Conservation (phyloP, 1,284 basidiomycete species). For the Puccinia horiana region DNA sequence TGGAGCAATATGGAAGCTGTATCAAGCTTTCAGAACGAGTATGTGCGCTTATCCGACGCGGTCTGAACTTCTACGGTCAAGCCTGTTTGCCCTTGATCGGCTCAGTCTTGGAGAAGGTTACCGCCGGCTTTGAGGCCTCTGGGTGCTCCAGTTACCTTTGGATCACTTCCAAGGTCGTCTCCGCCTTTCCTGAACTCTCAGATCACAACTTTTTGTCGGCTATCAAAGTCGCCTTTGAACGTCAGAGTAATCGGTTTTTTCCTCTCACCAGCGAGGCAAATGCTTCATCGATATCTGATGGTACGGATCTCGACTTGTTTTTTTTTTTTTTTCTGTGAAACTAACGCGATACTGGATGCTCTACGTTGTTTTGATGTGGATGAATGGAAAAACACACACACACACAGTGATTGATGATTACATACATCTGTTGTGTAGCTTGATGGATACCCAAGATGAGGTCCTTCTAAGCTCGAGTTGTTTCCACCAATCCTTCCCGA, state of each 20-base stretch:
- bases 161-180: conserved; percentile 78
- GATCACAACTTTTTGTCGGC: conserved; percentile 60
- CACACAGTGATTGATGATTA: conserved; percentile 89
- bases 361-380: neutral
- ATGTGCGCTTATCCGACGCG: conserved; percentile 83
- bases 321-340: neutral
- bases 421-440: conserved; percentile 74
- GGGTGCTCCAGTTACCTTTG: conserved; percentile 87
- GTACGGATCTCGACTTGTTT: conserved; percentile 7
- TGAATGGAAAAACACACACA: no score
- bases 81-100: conserved; percentile 71
- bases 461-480: conserved; percentile 74
- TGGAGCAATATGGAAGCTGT: conserved; percentile 75
- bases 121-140: conserved; percentile 74
- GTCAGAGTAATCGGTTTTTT: conserved; percentile 63
- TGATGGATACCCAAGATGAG: conserved; percentile 71
- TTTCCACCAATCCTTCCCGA: conserved; percentile 74
- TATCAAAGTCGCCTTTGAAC: conserved; percentile 71
- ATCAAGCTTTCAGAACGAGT: conserved; percentile 80
- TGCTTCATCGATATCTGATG: conserved; percentile 32
- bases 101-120: conserved; percentile 73
- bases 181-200: conserved; percentile 61
- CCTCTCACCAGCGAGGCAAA: neutral
- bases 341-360: neutral
- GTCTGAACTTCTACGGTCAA: conserved; percentile 76